Percentiles rank a stretch among this genome's conserved stretches.
These are phyloP conservation scores for Stachybotrys chlorohalonatus DNA, from an alignment of 2,329 filamentous ascomycete species.

Conservation along the genomic window DNA sequence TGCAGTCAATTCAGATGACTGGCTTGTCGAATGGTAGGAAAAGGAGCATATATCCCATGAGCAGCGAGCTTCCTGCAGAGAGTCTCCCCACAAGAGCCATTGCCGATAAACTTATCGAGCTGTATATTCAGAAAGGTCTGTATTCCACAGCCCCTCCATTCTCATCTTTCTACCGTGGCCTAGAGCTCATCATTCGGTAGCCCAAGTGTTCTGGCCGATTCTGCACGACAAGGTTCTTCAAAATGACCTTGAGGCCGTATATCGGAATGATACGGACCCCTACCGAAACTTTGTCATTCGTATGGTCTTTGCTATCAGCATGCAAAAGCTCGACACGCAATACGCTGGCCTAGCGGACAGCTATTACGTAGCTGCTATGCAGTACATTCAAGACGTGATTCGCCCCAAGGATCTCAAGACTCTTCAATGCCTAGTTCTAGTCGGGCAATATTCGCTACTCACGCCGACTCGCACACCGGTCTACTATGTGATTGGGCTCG, in stretches of 20 bases:
- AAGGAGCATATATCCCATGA: constrained; percentile 85
- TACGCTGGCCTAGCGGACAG: constrained; percentile 93
- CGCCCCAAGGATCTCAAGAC: constrained; percentile 85
- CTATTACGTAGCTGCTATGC: constrained; percentile 86
- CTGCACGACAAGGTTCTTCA: constrained; percentile 77
- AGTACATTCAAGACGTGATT: constrained; percentile 72
- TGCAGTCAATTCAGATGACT: constrained; percentile 51
- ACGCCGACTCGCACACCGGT: constrained; percentile 88
- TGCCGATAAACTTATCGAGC: constrained; percentile 69
- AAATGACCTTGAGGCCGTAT: constrained; percentile 71
- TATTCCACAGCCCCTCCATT: not conserved
- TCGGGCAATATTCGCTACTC: constrained; percentile 84
- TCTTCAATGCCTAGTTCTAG: constrained; percentile 78
- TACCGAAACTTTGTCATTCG: constrained; percentile 83
- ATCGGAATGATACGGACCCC: constrained; percentile 63
- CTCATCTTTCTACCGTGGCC: not conserved
- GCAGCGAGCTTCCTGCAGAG: constrained; percentile 74
- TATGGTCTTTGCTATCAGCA: constrained; percentile 88
- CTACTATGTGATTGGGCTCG: constrained; percentile 87
- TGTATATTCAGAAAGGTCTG: constrained; percentile 78
- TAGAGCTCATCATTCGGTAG: constrained; percentile 31
- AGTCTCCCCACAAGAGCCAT: constrained; percentile 65
- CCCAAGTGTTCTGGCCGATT: constrained; percentile 79
- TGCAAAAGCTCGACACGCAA: constrained; percentile 82
- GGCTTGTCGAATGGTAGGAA: constrained; percentile 45